A percentile compares a stretch with the other conserved stretches of the same genome.
Conservation (phyloP, 192 early-diverging fungal genomes). For the Rhizophlyctis rosea region DNA sequence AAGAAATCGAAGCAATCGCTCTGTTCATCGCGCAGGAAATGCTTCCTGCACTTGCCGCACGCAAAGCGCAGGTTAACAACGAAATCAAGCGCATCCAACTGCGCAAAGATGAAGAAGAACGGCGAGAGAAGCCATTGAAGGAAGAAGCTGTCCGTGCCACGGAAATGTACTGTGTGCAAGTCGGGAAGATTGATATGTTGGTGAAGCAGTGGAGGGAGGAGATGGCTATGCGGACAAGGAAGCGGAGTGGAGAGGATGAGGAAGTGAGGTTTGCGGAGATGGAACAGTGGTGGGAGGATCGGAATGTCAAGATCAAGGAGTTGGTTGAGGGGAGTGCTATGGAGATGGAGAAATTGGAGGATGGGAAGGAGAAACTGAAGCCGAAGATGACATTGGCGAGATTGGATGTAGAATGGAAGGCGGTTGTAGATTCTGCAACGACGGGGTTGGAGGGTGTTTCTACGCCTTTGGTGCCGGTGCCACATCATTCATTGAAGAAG, state of each 20-base stretch:
- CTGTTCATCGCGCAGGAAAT: slow-evolving; percentile 6
- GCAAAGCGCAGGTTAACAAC: not conserved
- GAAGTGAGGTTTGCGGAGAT: slow-evolving; percentile 6
- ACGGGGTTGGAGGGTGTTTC: not conserved
- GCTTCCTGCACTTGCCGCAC: not conserved
- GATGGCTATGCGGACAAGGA: slow-evolving; percentile 3
- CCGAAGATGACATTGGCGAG: slow-evolving; percentile 1
- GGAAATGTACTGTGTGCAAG: slow-evolving; percentile 12
- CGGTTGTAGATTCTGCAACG: slow-evolving; percentile 4
- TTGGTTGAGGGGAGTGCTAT: not conserved
- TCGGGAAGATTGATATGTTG: slow-evolving; percentile 5
- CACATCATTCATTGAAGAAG: slow-evolving; percentile 14
- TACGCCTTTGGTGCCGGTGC: not conserved
- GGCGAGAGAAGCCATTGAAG: slow-evolving; percentile 1
- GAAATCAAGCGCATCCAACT: not conserved
- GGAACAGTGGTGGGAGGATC: slow-evolving; percentile 13
- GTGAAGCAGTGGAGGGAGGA: slow-evolving; percentile 16
- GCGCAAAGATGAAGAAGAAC: slow-evolving; percentile 8
- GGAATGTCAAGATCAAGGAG: not conserved
- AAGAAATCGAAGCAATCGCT: slow-evolving; percentile 10
- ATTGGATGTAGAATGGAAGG: slow-evolving; percentile 14
- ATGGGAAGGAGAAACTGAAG: no score
- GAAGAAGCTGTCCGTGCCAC: slow-evolving; percentile 9
- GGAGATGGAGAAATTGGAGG: no score
- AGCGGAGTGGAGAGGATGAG: not conserved